phyloP scores from a whole-genome alignment of 108 stramenopile species.

The Cylindrotheca closterium region DNA sequence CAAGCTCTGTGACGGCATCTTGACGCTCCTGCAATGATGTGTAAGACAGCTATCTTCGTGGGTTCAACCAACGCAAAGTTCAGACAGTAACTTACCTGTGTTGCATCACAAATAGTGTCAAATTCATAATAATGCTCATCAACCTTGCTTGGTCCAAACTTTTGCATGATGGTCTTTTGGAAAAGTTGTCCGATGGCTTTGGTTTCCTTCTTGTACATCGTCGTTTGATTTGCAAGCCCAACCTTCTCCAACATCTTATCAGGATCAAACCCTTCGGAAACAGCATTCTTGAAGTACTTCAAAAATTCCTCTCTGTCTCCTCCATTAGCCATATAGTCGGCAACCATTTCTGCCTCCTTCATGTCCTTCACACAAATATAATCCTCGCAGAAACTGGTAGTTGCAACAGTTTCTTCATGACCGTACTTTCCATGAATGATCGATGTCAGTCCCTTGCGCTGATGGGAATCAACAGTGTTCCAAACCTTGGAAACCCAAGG shows the following conservation, averaged over 20 bases:
- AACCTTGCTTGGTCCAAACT: slow-evolving; percentile 80
- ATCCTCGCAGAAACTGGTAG: slow-evolving; percentile 89
- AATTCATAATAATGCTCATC: slow-evolving; percentile 91
- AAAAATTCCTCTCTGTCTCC: slow-evolving; percentile 90
- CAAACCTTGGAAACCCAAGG: slow-evolving; percentile 99
- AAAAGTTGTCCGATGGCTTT: slow-evolving; percentile 91
- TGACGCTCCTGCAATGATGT: slow-evolving; percentile 56
- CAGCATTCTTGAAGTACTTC: slow-evolving; percentile 87
- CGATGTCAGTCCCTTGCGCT: slow-evolving; percentile 78
- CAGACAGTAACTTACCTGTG: slow-evolving; percentile 80
- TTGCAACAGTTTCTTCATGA: slow-evolving; percentile 96
- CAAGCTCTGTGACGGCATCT: slow-evolving; percentile 93
- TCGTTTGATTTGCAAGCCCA: slow-evolving; percentile 97
- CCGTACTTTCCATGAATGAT: slow-evolving; percentile 96
- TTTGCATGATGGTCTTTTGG: slow-evolving; percentile 90
- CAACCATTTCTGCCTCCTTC: slow-evolving; percentile 94
- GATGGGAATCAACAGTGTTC: slow-evolving; percentile 95
- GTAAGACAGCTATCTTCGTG: too few relatives aligned
- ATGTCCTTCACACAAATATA: slow-evolving; percentile 95
- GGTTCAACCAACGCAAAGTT: too few relatives aligned
- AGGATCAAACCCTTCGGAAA: slow-evolving; percentile 93
- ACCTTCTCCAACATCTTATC: slow-evolving; percentile 91
- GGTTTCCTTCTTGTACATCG: slow-evolving; percentile 99
- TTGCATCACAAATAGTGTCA: slow-evolving; percentile 98
- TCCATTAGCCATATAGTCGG: slow-evolving; percentile 90